Base-by-base conservation (phyloP, 257 asterid genomes). In the Ocimum tenuiflorum region DNA sequence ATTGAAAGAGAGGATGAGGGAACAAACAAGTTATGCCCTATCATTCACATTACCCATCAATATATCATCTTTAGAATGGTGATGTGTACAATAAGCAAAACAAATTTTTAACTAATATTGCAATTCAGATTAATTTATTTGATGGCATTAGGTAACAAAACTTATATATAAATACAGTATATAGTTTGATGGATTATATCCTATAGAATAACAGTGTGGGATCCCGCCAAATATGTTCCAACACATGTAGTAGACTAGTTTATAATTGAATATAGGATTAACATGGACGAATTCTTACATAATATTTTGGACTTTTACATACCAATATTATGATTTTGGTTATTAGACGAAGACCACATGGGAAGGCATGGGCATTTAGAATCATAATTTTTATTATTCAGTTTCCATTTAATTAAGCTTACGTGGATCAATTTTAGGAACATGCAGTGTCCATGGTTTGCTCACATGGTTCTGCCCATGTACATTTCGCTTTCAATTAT, bases 391-490 rank as follows among this genome's bases (percentile, higher is more conserved):
- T 19, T 11, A 18, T 11, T 12, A 10, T 54, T 36, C 20, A 20
- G 65, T 53, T 41, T 47, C 23, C 61, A n/a, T 71, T 38, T 27
- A 67, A 19, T 17, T 11, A 65, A 38, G 73, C 31, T 71, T 76
- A 59, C 68, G 60, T 77, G 71, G 77, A 53, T 49, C 20, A 36
- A 65, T 22, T 66, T 63, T 47, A 62, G 71, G 57, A 52, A 54
- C 67, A 68, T 53, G 72, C 51, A 48, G 9, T 47, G 73, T 77
- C 77, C 86, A 77, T 76, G 82, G 79, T 71, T 59, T 31, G 54
- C n/a, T 75, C 91, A 84, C 91, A 82, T 79, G 84, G 77, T 55
- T 19, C 12, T 72, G 79, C 75, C 73, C 67, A 64, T 64, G 14
- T 68, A 45, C 54, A 49, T 69, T 46, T 69, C 78, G 41, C 53